phyloP scores from a whole-genome alignment of 768 basidiomycete genomes.

The Lepiota subincarnata region DNA sequence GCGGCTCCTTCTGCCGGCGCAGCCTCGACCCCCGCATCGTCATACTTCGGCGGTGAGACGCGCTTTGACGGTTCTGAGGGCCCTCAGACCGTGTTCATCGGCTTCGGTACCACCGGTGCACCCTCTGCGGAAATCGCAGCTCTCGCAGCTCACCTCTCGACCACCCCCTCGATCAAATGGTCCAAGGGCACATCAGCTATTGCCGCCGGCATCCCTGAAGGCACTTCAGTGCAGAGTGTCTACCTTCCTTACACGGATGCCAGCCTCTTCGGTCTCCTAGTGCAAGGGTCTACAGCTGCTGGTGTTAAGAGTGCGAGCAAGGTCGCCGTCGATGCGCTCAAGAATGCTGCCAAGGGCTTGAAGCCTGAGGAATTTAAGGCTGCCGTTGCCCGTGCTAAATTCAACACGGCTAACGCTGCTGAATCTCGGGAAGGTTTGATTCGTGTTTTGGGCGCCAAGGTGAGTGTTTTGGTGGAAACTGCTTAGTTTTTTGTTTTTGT shows the following conservation, averaged over 20 bases:
- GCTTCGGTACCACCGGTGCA: slow-evolving; percentile 65
- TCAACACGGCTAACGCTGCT: slow-evolving; percentile 62
- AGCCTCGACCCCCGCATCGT: slow-evolving; percentile 28
- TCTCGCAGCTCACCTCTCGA: slow-evolving; percentile 77
- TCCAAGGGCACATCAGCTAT: slow-evolving; percentile 68
- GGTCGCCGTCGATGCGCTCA: slow-evolving; percentile 64
- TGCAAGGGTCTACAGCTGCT: slow-evolving; percentile 63
- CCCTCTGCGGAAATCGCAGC: slow-evolving; percentile 71
- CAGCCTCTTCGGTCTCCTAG: slow-evolving; percentile 75
- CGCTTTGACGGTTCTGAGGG: slow-evolving; percentile 60
- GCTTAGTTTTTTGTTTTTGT: too few species aligned
- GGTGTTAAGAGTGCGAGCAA: slow-evolving; percentile 67
- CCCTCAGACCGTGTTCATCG: slow-evolving; percentile 81
- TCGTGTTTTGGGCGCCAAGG: slow-evolving; percentile 59
- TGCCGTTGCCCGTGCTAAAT: slow-evolving; percentile 87
- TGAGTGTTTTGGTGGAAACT: slow-evolving; percentile 26
- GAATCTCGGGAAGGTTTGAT: slow-evolving; percentile 72
- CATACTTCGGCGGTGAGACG: slow-evolving; percentile 82
- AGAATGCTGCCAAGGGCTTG: slow-evolving; percentile 56
- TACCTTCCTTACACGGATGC: slow-evolving; percentile 92
- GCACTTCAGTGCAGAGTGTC: slow-evolving; percentile 66
- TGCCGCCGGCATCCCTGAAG: slow-evolving; percentile 51
- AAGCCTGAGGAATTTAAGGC: slow-evolving; percentile 69
- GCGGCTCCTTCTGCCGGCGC: slow-evolving; percentile 35
- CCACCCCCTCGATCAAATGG: slow-evolving; percentile 85